Evolutionary conservation across 805 yeast species (phyloP), one percentile per base, ranked within the genome.

Genomic region (Ogataea pilisensis): DNA sequence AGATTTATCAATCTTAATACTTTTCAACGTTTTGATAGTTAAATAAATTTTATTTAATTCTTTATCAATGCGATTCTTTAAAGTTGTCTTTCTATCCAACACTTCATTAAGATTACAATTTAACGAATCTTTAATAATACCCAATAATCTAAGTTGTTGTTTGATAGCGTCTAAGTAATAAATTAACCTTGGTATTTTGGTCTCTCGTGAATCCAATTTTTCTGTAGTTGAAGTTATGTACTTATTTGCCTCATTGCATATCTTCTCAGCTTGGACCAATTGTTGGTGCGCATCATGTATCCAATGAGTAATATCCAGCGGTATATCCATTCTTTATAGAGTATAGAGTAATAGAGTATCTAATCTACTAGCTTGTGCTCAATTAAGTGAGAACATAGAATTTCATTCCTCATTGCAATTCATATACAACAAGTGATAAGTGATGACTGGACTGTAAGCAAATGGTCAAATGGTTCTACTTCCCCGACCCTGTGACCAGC

Each of bases 181-280:
- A 24, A 62, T 62, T 8, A 71, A 56, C 38, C 66, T 68, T 3
- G 75, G 69, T 49, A 72, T 57, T 31, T 61, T 54, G 12, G 65
- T 62, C 29, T 75, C 72, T 41, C 74, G 65, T 19, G 55, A 48
- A 26, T 64, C 65, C 8, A 76, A 59, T 12, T 64, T 55, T n/a
- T 52, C 55, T 26, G 61, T 56, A 2, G 72, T 64, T 9, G 59
- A 57, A 1, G 61, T 57, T 8, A 76, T 63, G 18, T 60, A 53
- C 17, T 51, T 48, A 50, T 72, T 73, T 16, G 83, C 80, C 26
- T 66, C 68, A n/a, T 68, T 66, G 38, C 85, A 78, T 4, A 74
- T 52, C 8, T 65, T 61, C 40, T 73, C 78, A 0, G 82, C 83
- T 12, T 66, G 64, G 1, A 68, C 57, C 27, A 79, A 64, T 18